phyloP scores from a whole-genome alignment of 2,329 filamentous ascomycete genomes.

The Colletotrichum cereale region DNA sequence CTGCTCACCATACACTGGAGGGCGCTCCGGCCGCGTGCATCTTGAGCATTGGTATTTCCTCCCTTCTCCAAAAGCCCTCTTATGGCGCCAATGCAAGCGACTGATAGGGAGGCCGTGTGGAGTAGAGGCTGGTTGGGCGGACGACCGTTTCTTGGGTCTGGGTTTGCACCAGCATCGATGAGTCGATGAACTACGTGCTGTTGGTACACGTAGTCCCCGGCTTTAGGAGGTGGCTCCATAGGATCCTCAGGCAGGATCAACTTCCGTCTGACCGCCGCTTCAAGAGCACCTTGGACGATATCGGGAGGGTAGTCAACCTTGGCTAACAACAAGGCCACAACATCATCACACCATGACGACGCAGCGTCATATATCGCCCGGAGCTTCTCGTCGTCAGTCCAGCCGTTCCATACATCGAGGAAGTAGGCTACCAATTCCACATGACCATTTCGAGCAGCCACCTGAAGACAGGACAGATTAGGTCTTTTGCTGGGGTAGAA shows the following conservation, averaged over 20 bases:
- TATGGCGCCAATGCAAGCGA: constrained; percentile 18
- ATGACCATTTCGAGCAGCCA: constrained; percentile 23
- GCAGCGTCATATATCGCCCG: constrained; percentile 7
- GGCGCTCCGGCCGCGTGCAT: constrained; percentile 8
- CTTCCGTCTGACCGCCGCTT: constrained; percentile 5
- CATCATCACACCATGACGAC: constrained; percentile 18
- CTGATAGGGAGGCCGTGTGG: constrained; percentile 15
- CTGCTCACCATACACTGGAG: constrained; percentile 18
- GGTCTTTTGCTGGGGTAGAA: constrained; percentile 13
- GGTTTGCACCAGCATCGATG: constrained; percentile 26
- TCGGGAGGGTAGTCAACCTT: constrained; percentile 7
- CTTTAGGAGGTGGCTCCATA: constrained; percentile 5
- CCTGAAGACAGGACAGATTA: constrained; percentile 23
- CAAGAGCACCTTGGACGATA: constrained; percentile 17
- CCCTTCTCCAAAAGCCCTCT: constrained; percentile 29
- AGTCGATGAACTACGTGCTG: constrained; percentile 27
- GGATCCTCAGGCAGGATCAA: constrained; percentile 28
- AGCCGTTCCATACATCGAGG: constrained; percentile 8
- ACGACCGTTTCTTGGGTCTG: constrained; percentile 5
- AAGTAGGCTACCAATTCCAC: constrained; percentile 14
- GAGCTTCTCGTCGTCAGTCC: constrained; percentile 16
- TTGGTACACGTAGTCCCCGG: constrained; percentile 18
- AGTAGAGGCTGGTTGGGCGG: constrained; percentile 6
- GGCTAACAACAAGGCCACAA: constrained; percentile 23
- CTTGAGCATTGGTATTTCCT: constrained; percentile 25